Base-by-base conservation (phyloP, 345 rosid species). In the Erucastrum elatum region DNA sequence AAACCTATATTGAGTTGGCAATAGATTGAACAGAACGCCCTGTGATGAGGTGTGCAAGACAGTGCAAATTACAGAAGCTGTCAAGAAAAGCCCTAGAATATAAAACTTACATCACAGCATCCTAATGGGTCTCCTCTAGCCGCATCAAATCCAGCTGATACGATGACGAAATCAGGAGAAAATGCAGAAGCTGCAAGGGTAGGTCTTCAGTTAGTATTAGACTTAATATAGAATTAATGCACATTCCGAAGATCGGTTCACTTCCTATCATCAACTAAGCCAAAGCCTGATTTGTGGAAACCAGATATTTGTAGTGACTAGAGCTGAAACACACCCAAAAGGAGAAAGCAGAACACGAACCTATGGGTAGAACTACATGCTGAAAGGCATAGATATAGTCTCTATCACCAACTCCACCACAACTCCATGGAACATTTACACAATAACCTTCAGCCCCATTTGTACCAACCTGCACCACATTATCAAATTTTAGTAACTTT, bases 121-220 rank as follows among this genome's bases (percentile, higher is more conserved):
- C 99, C 99, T 41, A 95, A 71, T 74, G 99, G 99, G 83, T 95
- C 99, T 66, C 99, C 98, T 81, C 96, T 88, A 53, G 99, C 99
- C 8, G 98, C 98, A 89, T 95, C 99, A 89, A 93, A 95, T 80
- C 99, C 98, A 15, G 98, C 96, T 64, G 99, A 95, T 80, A 95
- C 84, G 87, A 95, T 91, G 80, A 89, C 89, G 64, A 93, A 93
- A 85, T 95, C 98, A 51, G 99, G 97, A 85, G 87, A 86, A 83
- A 93, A 95, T 76, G 87, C 88, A 29, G 89, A 80, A 80, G 97
- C 99, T 95, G 91, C 85, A 89, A 79, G n/a, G 37, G 8, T 2
- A 44, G 55, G 13, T 12, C 51, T 64, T 15, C 55, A 64, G 17
- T 21, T 73, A 63, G 56, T 68, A 68, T 80, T 35, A 37, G 67